Evolutionary conservation across 306 rosid genomes (phyloP).

Genomic region (Corylus avellana): DNA sequence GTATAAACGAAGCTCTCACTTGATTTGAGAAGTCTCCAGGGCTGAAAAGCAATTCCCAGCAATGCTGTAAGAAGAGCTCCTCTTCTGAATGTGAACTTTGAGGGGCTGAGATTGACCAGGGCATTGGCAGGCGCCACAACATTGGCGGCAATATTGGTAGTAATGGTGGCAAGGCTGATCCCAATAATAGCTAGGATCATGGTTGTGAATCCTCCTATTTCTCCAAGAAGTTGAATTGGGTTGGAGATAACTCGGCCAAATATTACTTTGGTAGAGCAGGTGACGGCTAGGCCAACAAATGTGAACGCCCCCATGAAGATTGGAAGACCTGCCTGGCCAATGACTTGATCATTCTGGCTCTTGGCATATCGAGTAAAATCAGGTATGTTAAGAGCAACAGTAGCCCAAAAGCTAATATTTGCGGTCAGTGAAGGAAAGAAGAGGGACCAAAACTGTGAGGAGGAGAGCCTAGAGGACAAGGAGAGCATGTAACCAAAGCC

Average conservation of each 20-base stretch:
- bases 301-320: slow-evolving; percentile 87
- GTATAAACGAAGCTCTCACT: slow-evolving; percentile 92
- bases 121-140: slow-evolving; percentile 95
- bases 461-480: slow-evolving; percentile 61
- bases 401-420: slow-evolving; percentile 86
- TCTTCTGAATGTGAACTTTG: slow-evolving; percentile 64
- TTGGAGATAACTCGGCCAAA: slow-evolving; percentile 73
- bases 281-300: slow-evolving; percentile 83
- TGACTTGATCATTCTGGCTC: slow-evolving; percentile 64
- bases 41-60: slow-evolving; percentile 83
- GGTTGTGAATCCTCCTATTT: slow-evolving; percentile 77
- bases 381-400: slow-evolving; percentile 83
- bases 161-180: slow-evolving; percentile 71
- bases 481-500: slow-evolving; percentile 80
- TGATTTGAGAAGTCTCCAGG: slow-evolving; percentile 86
- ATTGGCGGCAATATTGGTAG: slow-evolving; percentile 92
- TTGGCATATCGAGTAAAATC: slow-evolving; percentile 84
- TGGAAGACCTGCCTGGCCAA: slow-evolving; percentile 89
- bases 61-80: slow-evolving; percentile 74
- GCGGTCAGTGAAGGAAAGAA: slow-evolving; percentile 91
- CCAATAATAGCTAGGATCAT: slow-evolving; percentile 65
- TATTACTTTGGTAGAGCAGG: slow-evolving; percentile 75
- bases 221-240: slow-evolving; percentile 74
- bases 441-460: slow-evolving; percentile 62
- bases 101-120: slow-evolving; percentile 75